Conservation (phyloP, 352 stramenopile species). For the Phytophthora pseudosyringae region DNA sequence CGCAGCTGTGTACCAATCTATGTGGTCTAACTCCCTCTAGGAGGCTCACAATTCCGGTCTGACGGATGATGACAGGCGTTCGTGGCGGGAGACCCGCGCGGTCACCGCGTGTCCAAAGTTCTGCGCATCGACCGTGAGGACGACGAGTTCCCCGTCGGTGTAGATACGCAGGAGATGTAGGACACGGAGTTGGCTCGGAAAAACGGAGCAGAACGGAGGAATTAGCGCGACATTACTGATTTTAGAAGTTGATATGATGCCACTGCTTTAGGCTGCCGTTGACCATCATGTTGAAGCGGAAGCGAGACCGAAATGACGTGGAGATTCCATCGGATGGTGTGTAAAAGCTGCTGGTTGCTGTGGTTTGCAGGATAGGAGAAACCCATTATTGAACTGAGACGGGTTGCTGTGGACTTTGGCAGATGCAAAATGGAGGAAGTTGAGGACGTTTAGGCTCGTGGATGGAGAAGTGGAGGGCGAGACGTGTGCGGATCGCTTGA, state of each 20-base stretch:
- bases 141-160: conserved; percentile 59
- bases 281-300: conserved; percentile 77
- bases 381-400: conserved; percentile 11
- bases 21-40: background rate
- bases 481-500: conserved; percentile 63
- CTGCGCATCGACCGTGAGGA: conserved; percentile 53
- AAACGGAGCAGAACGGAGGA: background rate
- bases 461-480: conserved; percentile 64
- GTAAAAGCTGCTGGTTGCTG: conserved; percentile 14
- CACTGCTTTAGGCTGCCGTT: conserved; percentile 50
- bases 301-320: conserved; percentile 59
- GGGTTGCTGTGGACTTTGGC: conserved; percentile 1
- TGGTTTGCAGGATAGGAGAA: background rate
- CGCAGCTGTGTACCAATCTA: background rate
- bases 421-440: conserved; percentile 79
- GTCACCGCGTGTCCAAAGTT: conserved; percentile 70
- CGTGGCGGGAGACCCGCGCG: conserved; percentile 68
- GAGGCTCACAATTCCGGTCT: conserved; percentile 18
- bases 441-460: conserved; percentile 73
- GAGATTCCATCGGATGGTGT: conserved; percentile 52
- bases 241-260: conserved; percentile 1
- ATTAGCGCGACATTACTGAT: background rate
- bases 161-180: conserved; percentile 82
- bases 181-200: conserved; percentile 3
- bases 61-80: conserved; percentile 51